These are phyloP conservation scores for Clitopilus passeckerianus DNA, from an alignment of 768 basidiomycete genomes.

Conservation along the genomic window DNA sequence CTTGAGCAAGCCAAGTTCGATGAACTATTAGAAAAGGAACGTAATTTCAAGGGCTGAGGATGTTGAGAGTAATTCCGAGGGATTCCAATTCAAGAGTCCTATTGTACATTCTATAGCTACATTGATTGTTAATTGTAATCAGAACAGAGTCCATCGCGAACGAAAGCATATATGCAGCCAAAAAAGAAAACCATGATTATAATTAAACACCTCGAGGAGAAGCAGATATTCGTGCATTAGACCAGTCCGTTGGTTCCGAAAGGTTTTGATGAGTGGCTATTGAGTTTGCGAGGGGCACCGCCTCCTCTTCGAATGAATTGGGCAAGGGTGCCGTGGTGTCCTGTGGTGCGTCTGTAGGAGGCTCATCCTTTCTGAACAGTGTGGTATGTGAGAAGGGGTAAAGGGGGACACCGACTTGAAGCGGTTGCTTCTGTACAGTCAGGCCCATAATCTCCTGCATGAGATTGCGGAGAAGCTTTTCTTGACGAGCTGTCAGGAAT, in stretches of 20 bases:
- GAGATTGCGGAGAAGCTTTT: conserved; percentile 73
- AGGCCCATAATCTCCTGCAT: conserved; percentile 84
- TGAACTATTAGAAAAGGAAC: conserved; percentile 53
- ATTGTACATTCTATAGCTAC: conserved; percentile 10
- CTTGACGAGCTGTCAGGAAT: conserved; percentile 63
- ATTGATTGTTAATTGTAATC: background rate
- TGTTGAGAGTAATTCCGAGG: background rate
- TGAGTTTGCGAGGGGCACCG: conserved; percentile 8
- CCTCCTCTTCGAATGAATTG: conserved; percentile 28
- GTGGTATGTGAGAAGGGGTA: conserved; percentile 76
- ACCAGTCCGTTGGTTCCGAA: conserved; percentile 12
- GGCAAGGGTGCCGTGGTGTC: conserved; percentile 34
- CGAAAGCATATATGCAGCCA: conserved; percentile 1
- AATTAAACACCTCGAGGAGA: conserved; percentile 12
- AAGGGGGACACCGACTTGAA: conserved; percentile 75
- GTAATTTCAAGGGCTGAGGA: conserved; percentile 27
- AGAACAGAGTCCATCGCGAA: background rate
- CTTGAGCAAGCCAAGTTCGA: conserved; percentile 54
- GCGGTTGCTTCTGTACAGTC: conserved; percentile 75
- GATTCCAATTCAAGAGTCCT: background rate
- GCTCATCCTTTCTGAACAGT: conserved; percentile 49
- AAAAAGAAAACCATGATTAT: background rate
- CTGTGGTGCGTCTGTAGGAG: conserved; percentile 20
- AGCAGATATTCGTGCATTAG: conserved; percentile 17
- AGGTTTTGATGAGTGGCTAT: conserved; percentile 10